A percentile compares a stretch with the other conserved stretches of the same genome.
Conservation (phyloP, 352 stramenopile species). For the Phytophthora brassicae region DNA sequence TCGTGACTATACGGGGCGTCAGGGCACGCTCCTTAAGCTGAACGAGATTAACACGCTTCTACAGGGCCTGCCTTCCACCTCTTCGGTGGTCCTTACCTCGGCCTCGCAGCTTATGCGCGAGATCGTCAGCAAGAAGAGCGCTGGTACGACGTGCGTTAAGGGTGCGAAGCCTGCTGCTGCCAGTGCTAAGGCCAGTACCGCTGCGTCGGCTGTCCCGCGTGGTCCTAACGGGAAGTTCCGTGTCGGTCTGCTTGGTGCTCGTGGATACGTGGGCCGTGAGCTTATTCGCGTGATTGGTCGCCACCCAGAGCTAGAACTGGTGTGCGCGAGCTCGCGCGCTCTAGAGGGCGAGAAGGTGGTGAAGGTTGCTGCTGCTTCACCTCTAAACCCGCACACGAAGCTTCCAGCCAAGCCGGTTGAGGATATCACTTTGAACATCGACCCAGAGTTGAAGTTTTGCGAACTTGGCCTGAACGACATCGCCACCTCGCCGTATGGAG, state of each 20-base stretch:
- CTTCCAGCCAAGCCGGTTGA: conserved; percentile 51
- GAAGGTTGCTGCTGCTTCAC: conserved; percentile 67
- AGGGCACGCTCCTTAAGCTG: conserved; percentile 91
- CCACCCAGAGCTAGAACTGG: conserved; percentile 79
- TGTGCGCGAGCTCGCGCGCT: conserved; percentile 82
- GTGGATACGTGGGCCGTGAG: conserved; percentile 87
- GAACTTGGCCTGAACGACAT: conserved; percentile 82
- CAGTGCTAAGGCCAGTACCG: conserved; percentile 16
- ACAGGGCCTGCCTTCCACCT: conserved; percentile 70
- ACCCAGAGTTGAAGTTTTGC: conserved; percentile 77
- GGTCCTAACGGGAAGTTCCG: conserved; percentile 54
- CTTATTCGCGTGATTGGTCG: conserved; percentile 81
- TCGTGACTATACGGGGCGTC: conserved; percentile 84
- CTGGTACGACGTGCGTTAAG: conserved; percentile 81
- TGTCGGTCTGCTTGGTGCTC: conserved; percentile 84
- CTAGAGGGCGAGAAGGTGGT: conserved; percentile 80
- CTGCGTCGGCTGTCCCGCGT: conserved; percentile 19
- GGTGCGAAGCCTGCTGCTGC: conserved; percentile 38
- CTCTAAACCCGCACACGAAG: conserved; percentile 85
- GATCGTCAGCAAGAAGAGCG: conserved; percentile 86
- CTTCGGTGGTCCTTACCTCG: conserved; percentile 87
- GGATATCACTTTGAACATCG: conserved; percentile 54
- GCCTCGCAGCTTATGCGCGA: conserved; percentile 76
- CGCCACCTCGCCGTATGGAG: conserved; percentile 59
- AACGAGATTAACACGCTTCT: conserved; percentile 90